A percentile compares a stretch with the other conserved stretches of the same genome.
Conservation (phyloP, 495 filamentous ascomycete genomes). For the Penicillium atrosanguineum region DNA sequence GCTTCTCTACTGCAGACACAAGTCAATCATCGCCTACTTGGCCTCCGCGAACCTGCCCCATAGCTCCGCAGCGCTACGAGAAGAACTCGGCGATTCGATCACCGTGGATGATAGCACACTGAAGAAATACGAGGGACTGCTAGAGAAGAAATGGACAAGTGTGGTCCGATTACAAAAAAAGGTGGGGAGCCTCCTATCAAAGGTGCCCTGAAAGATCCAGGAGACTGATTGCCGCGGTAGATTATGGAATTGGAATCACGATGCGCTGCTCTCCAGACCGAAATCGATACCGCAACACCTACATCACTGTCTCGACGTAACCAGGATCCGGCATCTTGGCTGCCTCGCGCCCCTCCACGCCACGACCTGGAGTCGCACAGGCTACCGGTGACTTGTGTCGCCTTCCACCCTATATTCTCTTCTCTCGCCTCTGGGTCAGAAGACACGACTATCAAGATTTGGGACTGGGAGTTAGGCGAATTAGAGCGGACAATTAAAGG, state of each 20-base stretch:
- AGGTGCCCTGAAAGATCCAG: neutral
- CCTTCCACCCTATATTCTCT: constrained; percentile 93
- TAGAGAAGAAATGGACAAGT: constrained; percentile 98
- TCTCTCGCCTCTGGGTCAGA: constrained; percentile 91
- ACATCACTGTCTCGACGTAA: constrained; percentile 58
- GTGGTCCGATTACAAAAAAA: constrained; percentile 90
- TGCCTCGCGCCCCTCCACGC: constrained; percentile 20
- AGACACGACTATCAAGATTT: constrained; percentile 92
- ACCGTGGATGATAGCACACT: constrained; percentile 75
- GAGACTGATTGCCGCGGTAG: constrained; percentile 41
- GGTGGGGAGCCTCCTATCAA: constrained; percentile 42
- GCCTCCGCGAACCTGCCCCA: constrained; percentile 65
- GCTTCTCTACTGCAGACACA: constrained; percentile 60
- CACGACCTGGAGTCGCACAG: constrained; percentile 87
- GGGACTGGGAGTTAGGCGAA: constrained; percentile 97
- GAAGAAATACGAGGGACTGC: constrained; percentile 55
- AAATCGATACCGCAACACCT: constrained; percentile 83
- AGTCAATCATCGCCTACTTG: constrained; percentile 87
- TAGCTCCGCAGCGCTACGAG: constrained; percentile 61
- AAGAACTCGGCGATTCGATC: constrained; percentile 38
- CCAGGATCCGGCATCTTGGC: neutral
- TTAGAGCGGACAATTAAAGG: constrained; percentile 89
- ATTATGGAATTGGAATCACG: constrained; percentile 91
- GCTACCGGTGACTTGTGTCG: constrained; percentile 77
- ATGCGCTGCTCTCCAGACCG: constrained; percentile 67